Conservation (phyloP, 371 early-diverging fungal genomes). For the Spiromyces aspiralis region DNA sequence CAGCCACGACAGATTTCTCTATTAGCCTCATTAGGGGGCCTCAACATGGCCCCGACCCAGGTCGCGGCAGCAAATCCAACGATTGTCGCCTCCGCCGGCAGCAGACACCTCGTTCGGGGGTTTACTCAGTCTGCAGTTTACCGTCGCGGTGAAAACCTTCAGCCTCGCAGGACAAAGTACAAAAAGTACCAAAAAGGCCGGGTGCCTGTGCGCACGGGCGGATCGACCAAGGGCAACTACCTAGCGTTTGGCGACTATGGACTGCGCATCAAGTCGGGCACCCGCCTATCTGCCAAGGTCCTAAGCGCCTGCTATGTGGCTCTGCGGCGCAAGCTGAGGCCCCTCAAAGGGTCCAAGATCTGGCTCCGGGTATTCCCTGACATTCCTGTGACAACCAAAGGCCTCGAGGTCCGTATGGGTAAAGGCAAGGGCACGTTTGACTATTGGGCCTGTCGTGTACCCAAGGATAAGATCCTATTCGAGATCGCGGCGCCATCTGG, state of each 20-base stretch:
- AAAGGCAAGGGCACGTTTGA: slow-evolving; percentile 94
- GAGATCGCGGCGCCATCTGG: slow-evolving; percentile 65
- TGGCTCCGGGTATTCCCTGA: slow-evolving; percentile 85
- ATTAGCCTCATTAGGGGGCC: too few relatives aligned
- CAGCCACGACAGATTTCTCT: too few relatives aligned
- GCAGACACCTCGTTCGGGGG: too few relatives aligned
- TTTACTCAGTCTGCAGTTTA: too few relatives aligned
- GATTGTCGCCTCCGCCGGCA: too few relatives aligned
- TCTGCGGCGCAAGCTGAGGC: slow-evolving; percentile 62
- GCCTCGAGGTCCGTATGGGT: slow-evolving; percentile 90
- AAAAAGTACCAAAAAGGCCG: slow-evolving; percentile 83
- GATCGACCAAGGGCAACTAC: slow-evolving; percentile 70
- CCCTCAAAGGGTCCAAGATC: slow-evolving; percentile 70
- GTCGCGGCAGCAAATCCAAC: too few relatives aligned
- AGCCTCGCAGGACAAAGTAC: slow-evolving; percentile 64
- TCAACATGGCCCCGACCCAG: too few relatives aligned
- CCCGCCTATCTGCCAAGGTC: slow-evolving; percentile 65
- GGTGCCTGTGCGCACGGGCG: slow-evolving; percentile 61
- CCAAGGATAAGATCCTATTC: slow-evolving; percentile 70
- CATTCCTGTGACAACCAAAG: slow-evolving; percentile 82
- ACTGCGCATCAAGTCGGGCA: slow-evolving; percentile 65
- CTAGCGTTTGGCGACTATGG: slow-evolving; percentile 84
- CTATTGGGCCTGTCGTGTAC: slow-evolving; percentile 81
- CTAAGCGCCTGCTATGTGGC: slow-evolving; percentile 61
- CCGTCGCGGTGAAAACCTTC: too few relatives aligned